Evolutionary conservation across 73 alveolate genomes (phyloP).

Genomic region (Breviolum minutum): DNA sequence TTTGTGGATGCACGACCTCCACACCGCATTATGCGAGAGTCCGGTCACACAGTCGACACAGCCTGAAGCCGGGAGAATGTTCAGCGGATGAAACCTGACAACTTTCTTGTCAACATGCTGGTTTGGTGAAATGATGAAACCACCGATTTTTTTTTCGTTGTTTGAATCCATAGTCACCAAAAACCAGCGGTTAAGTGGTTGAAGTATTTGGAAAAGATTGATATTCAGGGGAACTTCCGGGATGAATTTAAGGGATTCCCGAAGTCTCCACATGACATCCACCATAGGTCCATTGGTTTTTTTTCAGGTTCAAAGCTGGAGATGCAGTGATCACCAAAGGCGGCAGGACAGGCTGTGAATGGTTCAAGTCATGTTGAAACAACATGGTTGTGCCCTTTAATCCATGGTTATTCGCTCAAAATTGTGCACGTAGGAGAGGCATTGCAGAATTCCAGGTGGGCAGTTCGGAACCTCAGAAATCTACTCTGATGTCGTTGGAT

Average conservation of each 20-base stretch:
- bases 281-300: not conserved
- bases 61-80: too few species aligned
- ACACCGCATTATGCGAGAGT: slow-evolving; percentile 78
- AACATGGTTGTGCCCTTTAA: not conserved
- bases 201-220: too few species aligned
- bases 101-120: too few species aligned
- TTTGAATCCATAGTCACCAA: too few species aligned
- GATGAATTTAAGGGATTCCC: too few species aligned
- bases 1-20: slow-evolving; percentile 91
- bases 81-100: too few species aligned
- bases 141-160: too few species aligned
- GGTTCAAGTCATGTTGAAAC: not conserved
- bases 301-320: slow-evolving; percentile 57
- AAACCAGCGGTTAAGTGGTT: too few species aligned
- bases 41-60: not conserved
- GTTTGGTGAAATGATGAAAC: too few species aligned
- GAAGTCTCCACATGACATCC: not conserved
- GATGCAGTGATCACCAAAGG: slow-evolving; percentile 90
- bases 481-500: not conserved
- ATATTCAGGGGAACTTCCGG: too few species aligned
- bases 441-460: slow-evolving; percentile 79
- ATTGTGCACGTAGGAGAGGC: slow-evolving; percentile 25
- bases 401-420: not conserved
- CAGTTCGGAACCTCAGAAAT: not conserved
- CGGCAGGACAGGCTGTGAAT: slow-evolving; percentile 28